These are phyloP conservation scores for Novymonas esmeraldas DNA, from an alignment of 208 protist species.

Conservation along the genomic window DNA sequence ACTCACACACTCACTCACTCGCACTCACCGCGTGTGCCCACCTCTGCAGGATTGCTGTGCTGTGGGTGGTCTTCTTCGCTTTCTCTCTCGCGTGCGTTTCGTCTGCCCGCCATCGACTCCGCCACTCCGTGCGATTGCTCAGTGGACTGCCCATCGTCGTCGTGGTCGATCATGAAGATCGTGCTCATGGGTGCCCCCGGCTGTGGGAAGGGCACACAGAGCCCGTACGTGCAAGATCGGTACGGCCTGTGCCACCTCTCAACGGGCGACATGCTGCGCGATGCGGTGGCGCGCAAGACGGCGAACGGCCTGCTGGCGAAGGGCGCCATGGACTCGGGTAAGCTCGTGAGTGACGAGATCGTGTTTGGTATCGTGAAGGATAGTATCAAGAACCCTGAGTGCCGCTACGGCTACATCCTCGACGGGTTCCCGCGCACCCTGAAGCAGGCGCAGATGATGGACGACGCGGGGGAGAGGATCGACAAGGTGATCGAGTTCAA, in stretches of 20 bases:
- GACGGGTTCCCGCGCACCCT: conserved; percentile 96
- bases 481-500: conserved; percentile 91
- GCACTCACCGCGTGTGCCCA: too few relatives aligned
- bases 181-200: conserved; percentile 92
- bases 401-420: conserved; percentile 92
- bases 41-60: too few relatives aligned
- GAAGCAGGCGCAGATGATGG: conserved; percentile 92
- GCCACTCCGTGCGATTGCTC: neutral
- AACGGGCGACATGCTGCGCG: conserved; percentile 95
- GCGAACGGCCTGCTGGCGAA: conserved; percentile 71
- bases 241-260: conserved; percentile 94
- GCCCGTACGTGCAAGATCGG: conserved; percentile 83
- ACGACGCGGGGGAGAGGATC: conserved; percentile 76
- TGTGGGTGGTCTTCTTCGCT: too few relatives aligned
- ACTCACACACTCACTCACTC: too few relatives aligned
- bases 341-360: conserved; percentile 92
- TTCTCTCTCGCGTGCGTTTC: neutral
- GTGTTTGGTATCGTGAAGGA: conserved; percentile 92
- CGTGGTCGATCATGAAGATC: conserved; percentile 73
- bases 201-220: conserved; percentile 95
- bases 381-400: conserved; percentile 81
- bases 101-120: neutral
- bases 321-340: conserved; percentile 76
- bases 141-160: conserved; percentile 1
- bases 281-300: conserved; percentile 76